These are phyloP conservation scores for Acanthamoeba healyi DNA, from an alignment of 208 protist genomes.

Conservation along the genomic window DNA sequence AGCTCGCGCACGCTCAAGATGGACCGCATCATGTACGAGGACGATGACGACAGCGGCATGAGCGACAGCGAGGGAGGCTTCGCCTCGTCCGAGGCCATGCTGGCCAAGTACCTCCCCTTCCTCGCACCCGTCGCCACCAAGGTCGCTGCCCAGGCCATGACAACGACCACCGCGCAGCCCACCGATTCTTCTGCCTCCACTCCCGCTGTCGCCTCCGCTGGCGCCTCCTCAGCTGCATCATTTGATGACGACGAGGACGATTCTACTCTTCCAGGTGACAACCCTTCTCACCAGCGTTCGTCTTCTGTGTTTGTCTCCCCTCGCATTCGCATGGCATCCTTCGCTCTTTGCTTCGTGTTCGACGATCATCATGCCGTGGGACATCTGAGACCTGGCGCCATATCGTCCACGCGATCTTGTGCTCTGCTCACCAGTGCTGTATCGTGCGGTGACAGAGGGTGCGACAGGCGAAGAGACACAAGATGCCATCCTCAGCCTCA, in stretches of 20 bases:
- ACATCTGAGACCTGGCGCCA: too few species aligned
- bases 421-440: too few species aligned
- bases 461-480: background rate
- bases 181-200: background rate
- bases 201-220: background rate
- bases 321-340: background rate
- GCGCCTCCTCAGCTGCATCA: background rate
- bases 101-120: conserved; percentile 46
- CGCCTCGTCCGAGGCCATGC: conserved; percentile 11
- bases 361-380: too few species aligned
- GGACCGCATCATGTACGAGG: background rate
- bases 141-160: background rate
- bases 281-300: background rate
- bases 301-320: background rate
- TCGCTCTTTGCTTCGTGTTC: too few species aligned
- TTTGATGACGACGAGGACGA: background rate
- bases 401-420: too few species aligned
- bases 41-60: background rate
- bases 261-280: background rate
- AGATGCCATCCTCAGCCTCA: conserved; percentile 47
- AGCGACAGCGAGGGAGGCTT: background rate
- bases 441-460: background rate
- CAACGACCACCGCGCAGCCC: background rate
- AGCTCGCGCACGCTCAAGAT: conserved; percentile 4
- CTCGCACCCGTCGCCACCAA: background rate